phyloP scores from a whole-genome alignment of 2,329 filamentous ascomycete genomes.

The Blastomyces percursus region DNA sequence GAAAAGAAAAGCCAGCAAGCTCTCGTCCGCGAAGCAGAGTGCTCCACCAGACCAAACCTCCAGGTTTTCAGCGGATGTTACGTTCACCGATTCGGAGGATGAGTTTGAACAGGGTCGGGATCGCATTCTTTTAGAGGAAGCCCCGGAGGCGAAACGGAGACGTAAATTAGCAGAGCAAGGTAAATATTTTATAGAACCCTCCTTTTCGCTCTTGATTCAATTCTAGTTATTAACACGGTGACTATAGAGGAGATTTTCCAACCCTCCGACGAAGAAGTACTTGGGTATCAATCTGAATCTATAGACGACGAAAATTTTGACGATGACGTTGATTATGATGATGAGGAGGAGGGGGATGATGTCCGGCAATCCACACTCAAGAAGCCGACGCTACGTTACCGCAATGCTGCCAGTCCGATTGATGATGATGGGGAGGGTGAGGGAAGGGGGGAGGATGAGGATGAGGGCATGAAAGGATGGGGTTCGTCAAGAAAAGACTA shows the following conservation, averaged over 20 bases:
- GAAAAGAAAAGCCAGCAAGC: constrained; percentile 57
- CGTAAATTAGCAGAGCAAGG: constrained; percentile 59
- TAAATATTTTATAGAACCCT: constrained; percentile 16
- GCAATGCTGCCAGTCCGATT: constrained; percentile 15
- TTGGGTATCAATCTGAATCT: constrained; percentile 38
- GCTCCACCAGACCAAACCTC: constrained; percentile 20
- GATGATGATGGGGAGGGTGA: constrained; percentile 28
- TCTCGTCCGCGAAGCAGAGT: constrained; percentile 25
- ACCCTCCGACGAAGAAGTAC: constrained; percentile 52
- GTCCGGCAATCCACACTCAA: constrained; percentile 15
- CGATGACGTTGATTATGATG: constrained; percentile 27
- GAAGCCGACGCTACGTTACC: constrained; percentile 16
- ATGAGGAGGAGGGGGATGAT: constrained; percentile 25
- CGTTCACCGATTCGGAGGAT: constrained; percentile 88
- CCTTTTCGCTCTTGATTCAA: constrained; percentile 11
- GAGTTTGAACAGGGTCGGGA: constrained; percentile 84
- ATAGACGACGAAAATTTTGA: constrained; percentile 39
- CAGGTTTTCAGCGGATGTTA: constrained; percentile 44
- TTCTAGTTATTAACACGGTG: neutral
- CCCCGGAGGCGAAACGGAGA: constrained; percentile 63
- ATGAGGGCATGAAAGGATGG: constrained; percentile 60
- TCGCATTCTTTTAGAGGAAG: constrained; percentile 74
- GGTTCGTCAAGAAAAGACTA: constrained; percentile 81
- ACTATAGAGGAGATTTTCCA: constrained; percentile 45
- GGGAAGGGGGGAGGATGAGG: constrained; percentile 46